Percentiles rank a stretch among this genome's conserved stretches.
phyloP scores from a whole-genome alignment of 169 alveolate genomes.

The Babesia bigemina region DNA sequence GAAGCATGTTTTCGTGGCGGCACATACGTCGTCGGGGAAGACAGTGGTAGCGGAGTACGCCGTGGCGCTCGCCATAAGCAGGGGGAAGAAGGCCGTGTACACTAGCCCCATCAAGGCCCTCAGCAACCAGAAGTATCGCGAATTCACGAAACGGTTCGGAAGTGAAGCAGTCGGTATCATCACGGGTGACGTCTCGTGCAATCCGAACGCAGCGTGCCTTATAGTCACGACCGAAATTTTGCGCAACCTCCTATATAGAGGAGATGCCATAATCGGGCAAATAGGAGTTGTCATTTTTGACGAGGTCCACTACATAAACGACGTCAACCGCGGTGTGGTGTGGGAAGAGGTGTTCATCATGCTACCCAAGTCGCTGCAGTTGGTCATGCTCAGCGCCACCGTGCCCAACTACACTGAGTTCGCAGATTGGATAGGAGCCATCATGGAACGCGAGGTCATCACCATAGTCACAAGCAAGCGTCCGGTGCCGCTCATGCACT shows the following conservation, averaged over 20 bases:
- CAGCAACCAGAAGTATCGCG: constrained; percentile 96
- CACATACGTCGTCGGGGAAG: constrained; percentile 99
- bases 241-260: constrained; percentile 89
- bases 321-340: constrained; percentile 95
- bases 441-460: constrained; percentile 89
- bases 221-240: constrained; percentile 98
- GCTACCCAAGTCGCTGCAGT: constrained; percentile 89
- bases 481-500: constrained; percentile 96
- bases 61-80: constrained; percentile 92
- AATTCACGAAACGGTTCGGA: constrained; percentile 84
- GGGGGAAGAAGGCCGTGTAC: constrained; percentile 93
- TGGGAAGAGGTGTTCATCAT: constrained; percentile 99
- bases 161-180: constrained; percentile 90
- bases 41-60: constrained; percentile 99
- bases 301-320: constrained; percentile 98
- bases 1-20: constrained; percentile 96
- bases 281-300: constrained; percentile 97
- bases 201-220: constrained; percentile 93
- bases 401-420: constrained; percentile 97
- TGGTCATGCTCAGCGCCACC: constrained; percentile 97
- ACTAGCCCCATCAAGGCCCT: constrained; percentile 99
- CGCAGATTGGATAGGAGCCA: constrained; percentile 98
- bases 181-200: constrained; percentile 98
- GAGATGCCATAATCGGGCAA: constrained; percentile 85
- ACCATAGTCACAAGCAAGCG: constrained; percentile 91